phyloP scores from a whole-genome alignment of 192 early-diverging fungal species.

The Radiomyces spectabilis region DNA sequence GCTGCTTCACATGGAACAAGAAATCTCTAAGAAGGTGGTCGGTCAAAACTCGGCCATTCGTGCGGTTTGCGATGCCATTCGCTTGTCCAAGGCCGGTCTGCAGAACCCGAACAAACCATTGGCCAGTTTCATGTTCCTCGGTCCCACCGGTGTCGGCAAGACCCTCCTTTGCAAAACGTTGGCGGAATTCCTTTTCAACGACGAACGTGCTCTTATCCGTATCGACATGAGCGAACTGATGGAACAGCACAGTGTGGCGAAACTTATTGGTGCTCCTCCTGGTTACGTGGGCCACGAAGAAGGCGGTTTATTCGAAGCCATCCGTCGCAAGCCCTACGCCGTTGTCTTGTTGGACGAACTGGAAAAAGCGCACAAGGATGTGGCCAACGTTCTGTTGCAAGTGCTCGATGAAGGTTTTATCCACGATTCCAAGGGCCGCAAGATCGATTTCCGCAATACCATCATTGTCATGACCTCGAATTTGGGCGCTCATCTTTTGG shows the following conservation, averaged over 20 bases:
- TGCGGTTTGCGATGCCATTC: conserved; percentile 64
- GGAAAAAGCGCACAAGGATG: conserved; percentile 81
- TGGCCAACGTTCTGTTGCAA: conserved; percentile 90
- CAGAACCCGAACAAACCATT: conserved; percentile 65
- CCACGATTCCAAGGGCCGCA: conserved; percentile 73
- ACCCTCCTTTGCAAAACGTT: conserved; percentile 72
- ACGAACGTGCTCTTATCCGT: conserved; percentile 60
- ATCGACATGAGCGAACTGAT: conserved; percentile 81
- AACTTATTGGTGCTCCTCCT: conserved; percentile 73
- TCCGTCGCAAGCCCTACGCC: conserved; percentile 69
- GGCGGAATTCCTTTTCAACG: conserved; percentile 72
- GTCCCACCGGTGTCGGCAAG: conserved; percentile 81
- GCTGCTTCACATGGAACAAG: conserved; percentile 67
- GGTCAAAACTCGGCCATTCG: conserved; percentile 67
- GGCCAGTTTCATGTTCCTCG: conserved; percentile 76
- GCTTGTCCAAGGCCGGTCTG: conserved; percentile 71
- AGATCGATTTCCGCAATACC: conserved; percentile 72
- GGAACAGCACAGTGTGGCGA: conserved; percentile 47
- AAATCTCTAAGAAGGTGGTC: conserved; percentile 77
- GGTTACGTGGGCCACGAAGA: conserved; percentile 78
- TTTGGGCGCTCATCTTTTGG: conserved; percentile 64
- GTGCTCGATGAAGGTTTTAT: conserved; percentile 78
- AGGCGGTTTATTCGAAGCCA: conserved; percentile 72
- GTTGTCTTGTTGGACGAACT: conserved; percentile 77
- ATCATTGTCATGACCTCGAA: conserved; percentile 82